Evolutionary conservation across 1,139 yeast genomes (phyloP), one percentile per base, ranked within the genome.

Genomic region (Saccharomyces hybrid): DNA sequence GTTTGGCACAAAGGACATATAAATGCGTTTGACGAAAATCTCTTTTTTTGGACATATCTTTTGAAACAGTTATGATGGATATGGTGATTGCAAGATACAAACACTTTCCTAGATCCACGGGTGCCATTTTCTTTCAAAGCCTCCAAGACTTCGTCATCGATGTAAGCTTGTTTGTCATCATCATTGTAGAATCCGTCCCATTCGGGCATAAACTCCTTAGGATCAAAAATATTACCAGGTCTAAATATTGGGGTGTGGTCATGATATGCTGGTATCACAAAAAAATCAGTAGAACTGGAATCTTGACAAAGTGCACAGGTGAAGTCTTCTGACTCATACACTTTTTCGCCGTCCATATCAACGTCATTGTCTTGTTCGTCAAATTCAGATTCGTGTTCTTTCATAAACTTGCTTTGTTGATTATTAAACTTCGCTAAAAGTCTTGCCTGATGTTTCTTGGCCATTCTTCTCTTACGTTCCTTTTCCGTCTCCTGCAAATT

Each of bases 361-460:
- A 73, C 72, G 54, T 80, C 70, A 54, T 75, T 55, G 70, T 75
- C 50, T 57, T 75, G 76, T 1, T 77, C 66, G 47, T 65, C 62
- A 56, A 72, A 66, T 50, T 69, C 70, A 11, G 53, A 55, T 48
- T 64, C 65, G 47, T 68, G 61, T 56, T 80, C 80, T 58, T 80
- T 78, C 62, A 86, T 78, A 68, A 91, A 91, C 66, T 76, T 79
- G 11, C 80, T 75, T 65, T 90, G 97, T 64, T 89, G 96, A 58
- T 79, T 83, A 58, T 83, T 81, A 74, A 95, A 86, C 60, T 84
- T 90, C 2, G 85, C 89, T 77, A 93, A 68, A 38, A 90, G 77
- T 63, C 81, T 86, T 38, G 79, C 78, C 65, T 84, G 89, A 56
- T 88, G 80, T 53, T 79, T 82, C 61, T 81, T 77, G 0, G 90